A percentile compares a stretch with the other conserved stretches of the same genome.
Conservation (phyloP, 2,329 filamentous ascomycete genomes). For the Aspergillus japonicus region DNA sequence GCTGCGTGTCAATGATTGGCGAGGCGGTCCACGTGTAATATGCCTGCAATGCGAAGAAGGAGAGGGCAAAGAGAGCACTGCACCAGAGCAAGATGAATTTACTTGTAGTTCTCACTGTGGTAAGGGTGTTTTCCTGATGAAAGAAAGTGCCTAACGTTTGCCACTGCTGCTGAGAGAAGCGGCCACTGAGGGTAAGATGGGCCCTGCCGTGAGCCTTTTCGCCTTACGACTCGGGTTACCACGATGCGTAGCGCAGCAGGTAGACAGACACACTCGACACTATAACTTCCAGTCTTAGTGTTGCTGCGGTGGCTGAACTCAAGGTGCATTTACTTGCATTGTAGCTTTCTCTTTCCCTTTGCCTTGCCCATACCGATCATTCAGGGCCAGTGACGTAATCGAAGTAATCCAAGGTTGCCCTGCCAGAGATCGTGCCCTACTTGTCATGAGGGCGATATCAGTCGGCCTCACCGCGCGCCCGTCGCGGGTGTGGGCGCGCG, state of each 20-base stretch:
- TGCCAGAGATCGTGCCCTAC: background rate
- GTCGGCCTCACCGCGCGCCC: background rate
- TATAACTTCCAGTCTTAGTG: no score
- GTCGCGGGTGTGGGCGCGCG: background rate
- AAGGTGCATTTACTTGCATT: background rate
- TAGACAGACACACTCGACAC: background rate
- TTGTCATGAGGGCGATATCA: background rate
- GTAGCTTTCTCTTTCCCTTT: background rate
- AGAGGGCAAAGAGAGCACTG: background rate
- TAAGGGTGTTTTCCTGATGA: background rate
- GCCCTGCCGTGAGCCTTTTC: background rate
- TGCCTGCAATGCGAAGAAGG: background rate
- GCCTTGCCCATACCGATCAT: background rate
- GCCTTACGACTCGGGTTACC: background rate
- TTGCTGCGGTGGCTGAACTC: background rate
- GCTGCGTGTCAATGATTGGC: constrained; percentile 7
- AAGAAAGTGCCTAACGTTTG: background rate
- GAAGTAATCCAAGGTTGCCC: background rate
- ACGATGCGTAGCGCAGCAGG: constrained; percentile 1
- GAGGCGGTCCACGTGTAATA: constrained; percentile 6
- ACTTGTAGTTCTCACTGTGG: no score
- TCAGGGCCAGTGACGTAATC: background rate
- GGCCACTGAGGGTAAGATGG: background rate
- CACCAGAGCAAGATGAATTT: background rate
- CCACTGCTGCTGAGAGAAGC: background rate